Percentiles rank a stretch among this genome's conserved stretches.
phyloP scores from a whole-genome alignment of 306 rosid species.

The Styphnolobium japonicum region DNA sequence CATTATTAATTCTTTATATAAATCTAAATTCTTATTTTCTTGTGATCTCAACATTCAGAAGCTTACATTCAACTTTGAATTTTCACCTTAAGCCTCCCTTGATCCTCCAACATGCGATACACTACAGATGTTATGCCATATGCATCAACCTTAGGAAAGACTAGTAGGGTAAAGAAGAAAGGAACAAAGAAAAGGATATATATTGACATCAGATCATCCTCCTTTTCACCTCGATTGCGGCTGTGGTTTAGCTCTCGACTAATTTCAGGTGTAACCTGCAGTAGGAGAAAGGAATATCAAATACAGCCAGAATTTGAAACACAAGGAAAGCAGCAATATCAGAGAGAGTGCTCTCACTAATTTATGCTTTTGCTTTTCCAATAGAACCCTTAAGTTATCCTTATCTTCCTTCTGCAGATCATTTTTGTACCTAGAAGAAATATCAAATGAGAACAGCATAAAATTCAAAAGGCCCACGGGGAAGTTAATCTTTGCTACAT shows the following conservation, averaged over 20 bases:
- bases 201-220: slow-evolving; percentile 57
- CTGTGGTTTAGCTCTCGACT: slow-evolving; percentile 68
- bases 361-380: slow-evolving; percentile 70
- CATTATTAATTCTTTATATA: not conserved
- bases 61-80: not conserved
- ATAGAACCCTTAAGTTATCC: slow-evolving; percentile 60
- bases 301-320: not conserved
- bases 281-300: not conserved
- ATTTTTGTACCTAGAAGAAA: slow-evolving; percentile 79
- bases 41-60: not conserved
- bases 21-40: not conserved
- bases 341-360: slow-evolving; percentile 51
- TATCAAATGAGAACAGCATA: not conserved
- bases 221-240: slow-evolving; percentile 92
- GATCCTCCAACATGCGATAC: not conserved
- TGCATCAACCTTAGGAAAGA: not conserved
- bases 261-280: slow-evolving; percentile 93
- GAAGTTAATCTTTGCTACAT: not conserved
- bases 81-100: not conserved
- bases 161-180: not conserved
- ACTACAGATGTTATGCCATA: not conserved
- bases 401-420: slow-evolving; percentile 78
- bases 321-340: not conserved
- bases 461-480: not conserved
- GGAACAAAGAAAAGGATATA: slow-evolving; percentile 63